phyloP scores from a whole-genome alignment of 1,139 yeast genomes.

The Yamadazyma songkhlaensis region DNA sequence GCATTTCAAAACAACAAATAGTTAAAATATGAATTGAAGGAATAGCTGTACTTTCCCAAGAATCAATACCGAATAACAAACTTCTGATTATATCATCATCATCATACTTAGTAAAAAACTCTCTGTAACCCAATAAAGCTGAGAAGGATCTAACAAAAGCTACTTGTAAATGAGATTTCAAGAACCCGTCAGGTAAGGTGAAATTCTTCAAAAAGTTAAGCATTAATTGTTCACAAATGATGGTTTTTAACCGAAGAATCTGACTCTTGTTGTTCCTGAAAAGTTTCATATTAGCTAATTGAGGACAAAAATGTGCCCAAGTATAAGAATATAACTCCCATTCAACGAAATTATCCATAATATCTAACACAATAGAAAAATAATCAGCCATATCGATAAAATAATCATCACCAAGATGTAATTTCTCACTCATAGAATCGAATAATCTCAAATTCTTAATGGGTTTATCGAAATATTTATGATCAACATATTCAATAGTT shows the following conservation, averaged over 20 bases:
- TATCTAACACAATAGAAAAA: constrained; percentile 48
- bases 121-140: constrained; percentile 65
- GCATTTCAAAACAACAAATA: constrained; percentile 78
- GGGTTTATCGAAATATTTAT: constrained; percentile 36
- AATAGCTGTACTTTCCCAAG: constrained; percentile 78
- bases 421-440: constrained; percentile 12
- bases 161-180: constrained; percentile 64
- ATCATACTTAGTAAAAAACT: constrained; percentile 54
- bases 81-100: constrained; percentile 70
- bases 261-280: constrained; percentile 46
- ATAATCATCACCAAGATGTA: constrained; percentile 12
- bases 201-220: constrained; percentile 45
- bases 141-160: constrained; percentile 65
- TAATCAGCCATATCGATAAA: constrained; percentile 45
- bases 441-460: constrained; percentile 14
- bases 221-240: constrained; percentile 62
- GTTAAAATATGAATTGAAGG: constrained; percentile 77
- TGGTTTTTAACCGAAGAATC: constrained; percentile 43
- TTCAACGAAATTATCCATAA: constrained; percentile 53
- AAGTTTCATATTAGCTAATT: constrained; percentile 59
- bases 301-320: constrained; percentile 71
- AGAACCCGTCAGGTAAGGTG: constrained; percentile 42
- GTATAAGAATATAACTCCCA: constrained; percentile 74
- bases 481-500: constrained; percentile 44
- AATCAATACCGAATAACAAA: constrained; percentile 59